Evolutionary conservation across 1,139 yeast species (phyloP).

Genomic region (Candida pseudoviswanathii): DNA sequence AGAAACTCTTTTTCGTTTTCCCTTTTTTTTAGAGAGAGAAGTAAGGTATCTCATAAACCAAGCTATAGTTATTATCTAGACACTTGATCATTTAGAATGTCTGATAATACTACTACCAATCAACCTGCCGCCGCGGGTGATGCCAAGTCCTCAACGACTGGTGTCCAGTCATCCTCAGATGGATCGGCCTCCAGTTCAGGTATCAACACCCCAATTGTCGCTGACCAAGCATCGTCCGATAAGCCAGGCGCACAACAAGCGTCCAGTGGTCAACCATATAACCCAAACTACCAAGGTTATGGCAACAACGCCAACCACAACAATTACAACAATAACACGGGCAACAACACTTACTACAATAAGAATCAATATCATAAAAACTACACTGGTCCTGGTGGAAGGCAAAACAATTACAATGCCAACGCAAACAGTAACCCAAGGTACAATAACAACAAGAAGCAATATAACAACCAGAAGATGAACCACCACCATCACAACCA

Average conservation of each 20-base stretch:
- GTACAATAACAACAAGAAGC: conserved; percentile 17
- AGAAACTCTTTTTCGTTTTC: not conserved
- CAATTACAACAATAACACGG: conserved; percentile 6
- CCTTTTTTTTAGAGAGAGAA: not conserved
- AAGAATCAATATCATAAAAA: conserved; percentile 11
- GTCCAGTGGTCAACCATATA: conserved; percentile 7
- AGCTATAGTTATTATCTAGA: conserved; percentile 6
- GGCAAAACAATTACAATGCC: conserved; percentile 14
- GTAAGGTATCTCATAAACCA: conserved; percentile 1
- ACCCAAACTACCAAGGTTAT: conserved; percentile 11
- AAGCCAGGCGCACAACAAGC: conserved; percentile 3
- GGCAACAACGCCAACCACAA: conserved; percentile 7
- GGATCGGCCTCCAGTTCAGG: conserved; percentile 4
- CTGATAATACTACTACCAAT: conserved; percentile 7
- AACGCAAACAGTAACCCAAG: conserved; percentile 9
- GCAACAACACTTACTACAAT: conserved; percentile 12
- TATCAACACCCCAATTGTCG: conserved; percentile 2
- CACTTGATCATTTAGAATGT: conserved; percentile 5
- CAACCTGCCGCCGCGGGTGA: conserved; percentile 6
- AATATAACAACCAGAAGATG: conserved; percentile 21
- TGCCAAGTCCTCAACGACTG: conserved; percentile 1
- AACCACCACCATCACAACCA: conserved; percentile 16
- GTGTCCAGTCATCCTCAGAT: conserved; percentile 4
- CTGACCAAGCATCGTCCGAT: conserved; percentile 4
- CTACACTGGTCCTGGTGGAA: conserved; percentile 7